Evolutionary conservation across 768 basidiomycete genomes (phyloP), one percentile per base, ranked within the genome.

Genomic region (Thelephora ganbajun): DNA sequence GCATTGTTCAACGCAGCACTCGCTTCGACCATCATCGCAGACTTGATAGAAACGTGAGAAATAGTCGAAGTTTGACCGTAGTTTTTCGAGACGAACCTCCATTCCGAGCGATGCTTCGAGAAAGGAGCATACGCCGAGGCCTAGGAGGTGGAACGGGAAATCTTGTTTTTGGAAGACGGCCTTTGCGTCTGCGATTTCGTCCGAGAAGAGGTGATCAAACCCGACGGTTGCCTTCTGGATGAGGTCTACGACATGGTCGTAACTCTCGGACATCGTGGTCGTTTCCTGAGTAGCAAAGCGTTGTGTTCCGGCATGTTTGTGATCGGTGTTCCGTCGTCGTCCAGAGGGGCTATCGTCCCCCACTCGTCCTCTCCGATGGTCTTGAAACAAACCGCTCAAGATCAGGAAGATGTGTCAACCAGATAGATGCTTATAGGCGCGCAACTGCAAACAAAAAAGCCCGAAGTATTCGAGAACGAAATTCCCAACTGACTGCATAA

Each of bases 31-130:
- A 89, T 77, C 33, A 82, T 58, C 26, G 67, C 75, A 1, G 70
- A 58, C 82, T 41, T 83, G 50, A 46, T 16, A 34, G 49, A 33
- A 46, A 20, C 26, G 44, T 46, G 43, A 33, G 13, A 19, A 5
- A 33, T 16, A 3, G 34, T 26, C n/a, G 9, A 14, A 19, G 18
- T 5, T 19, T 43, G 44, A 44, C 11, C 35, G 37, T 9, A 9
- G 44, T 7, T 6, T n/a, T 44, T 35, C 36, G 39, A 14, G 5
- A 34, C 65, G 11, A 34, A 80, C 81, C 73, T 89, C 86, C 77
- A 87, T 77, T n/a, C 83, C 82, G 12, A 88, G 64, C 1, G 80
- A 83, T 0, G 84, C 87, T 59, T 86, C 79, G 39, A 88, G 64
- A 54, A 88, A 88, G 0, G 76, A 73, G 49, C 79, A 80, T 0